Percentiles rank a stretch among this genome's conserved stretches.
These are phyloP conservation scores for Ceratocystis papillata DNA, from an alignment of 2,329 filamentous ascomycete genomes.

Conservation along the genomic window DNA sequence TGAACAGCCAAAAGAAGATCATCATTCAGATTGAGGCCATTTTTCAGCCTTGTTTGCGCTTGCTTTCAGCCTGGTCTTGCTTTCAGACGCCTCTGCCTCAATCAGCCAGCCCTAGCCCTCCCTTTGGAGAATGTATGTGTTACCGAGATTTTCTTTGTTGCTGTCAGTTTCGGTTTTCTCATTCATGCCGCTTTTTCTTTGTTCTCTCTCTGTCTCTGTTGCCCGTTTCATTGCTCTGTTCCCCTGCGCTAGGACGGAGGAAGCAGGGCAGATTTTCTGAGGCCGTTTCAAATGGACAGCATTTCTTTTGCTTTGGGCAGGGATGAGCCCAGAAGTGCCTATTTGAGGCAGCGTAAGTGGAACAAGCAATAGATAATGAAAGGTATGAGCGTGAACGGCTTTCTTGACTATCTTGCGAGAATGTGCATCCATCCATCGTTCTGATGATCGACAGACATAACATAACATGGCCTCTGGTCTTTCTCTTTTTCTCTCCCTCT, in stretches of 20 bases:
- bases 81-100: not conserved
- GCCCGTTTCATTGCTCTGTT: not conserved
- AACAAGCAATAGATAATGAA: no score
- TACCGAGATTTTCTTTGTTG: not conserved
- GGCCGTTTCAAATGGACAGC: not conserved
- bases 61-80: not conserved
- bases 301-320: not conserved
- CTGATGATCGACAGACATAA: no score
- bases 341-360: not conserved
- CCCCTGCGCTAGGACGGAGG: not conserved
- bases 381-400: no score
- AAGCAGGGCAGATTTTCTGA: not conserved
- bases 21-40: not conserved
- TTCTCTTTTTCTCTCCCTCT: no score
- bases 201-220: not conserved
- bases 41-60: not conserved
- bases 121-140: not conserved
- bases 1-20: not conserved
- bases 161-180: not conserved
- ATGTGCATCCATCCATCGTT: no score
- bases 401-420: no score
- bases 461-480: no score
- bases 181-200: conserved; percentile 3
- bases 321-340: not conserved
- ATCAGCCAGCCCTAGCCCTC: not conserved